Evolutionary conservation across 1,139 yeast genomes (phyloP).

Genomic region (Lodderomyces margitis): DNA sequence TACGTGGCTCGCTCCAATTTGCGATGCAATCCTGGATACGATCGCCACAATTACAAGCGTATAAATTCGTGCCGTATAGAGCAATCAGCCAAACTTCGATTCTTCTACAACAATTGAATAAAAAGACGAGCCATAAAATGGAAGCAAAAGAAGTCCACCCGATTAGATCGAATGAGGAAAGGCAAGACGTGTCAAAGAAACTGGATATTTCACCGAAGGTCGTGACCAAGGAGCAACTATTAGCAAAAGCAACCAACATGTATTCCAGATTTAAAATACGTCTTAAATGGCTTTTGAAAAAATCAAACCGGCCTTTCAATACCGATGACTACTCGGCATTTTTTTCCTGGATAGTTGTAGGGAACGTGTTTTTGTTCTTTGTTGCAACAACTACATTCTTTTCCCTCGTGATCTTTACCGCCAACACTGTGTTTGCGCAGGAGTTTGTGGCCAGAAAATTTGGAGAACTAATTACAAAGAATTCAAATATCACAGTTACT

Average conservation of each 20-base stretch:
- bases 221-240: conserved; percentile 52
- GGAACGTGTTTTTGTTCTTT: conserved; percentile 74
- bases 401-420: conserved; percentile 70
- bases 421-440: conserved; percentile 87
- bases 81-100: background rate
- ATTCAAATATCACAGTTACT: conserved; percentile 81
- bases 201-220: conserved; percentile 2
- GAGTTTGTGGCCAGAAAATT: conserved; percentile 79
- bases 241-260: conserved; percentile 49
- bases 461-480: conserved; percentile 81
- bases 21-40: background rate
- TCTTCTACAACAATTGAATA: background rate
- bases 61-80: background rate
- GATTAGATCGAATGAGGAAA: background rate
- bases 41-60: background rate
- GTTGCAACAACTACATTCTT: conserved; percentile 89
- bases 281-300: conserved; percentile 66
- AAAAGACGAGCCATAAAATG: background rate
- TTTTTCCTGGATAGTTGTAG: conserved; percentile 86
- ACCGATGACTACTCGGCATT: conserved; percentile 88
- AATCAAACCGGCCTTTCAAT: conserved; percentile 64
- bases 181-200: background rate
- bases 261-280: conserved; percentile 54
- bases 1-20: background rate
- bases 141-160: background rate